phyloP scores from a whole-genome alignment of 495 filamentous ascomycete species.

The Usnea hakonensis region DNA sequence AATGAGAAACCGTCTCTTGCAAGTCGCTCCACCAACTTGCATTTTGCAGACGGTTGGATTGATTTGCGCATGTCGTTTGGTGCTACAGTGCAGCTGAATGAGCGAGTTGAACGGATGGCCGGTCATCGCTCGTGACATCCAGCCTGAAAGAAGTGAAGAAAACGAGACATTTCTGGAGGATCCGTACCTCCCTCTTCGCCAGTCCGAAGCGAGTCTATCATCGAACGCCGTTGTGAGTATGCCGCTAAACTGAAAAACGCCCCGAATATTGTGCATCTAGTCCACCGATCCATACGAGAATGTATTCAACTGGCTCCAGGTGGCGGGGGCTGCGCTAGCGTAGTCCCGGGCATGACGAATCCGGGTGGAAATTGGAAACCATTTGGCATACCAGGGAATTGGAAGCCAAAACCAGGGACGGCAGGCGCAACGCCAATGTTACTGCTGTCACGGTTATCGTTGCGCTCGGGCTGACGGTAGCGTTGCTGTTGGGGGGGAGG shows the following conservation, averaged over 20 bases:
- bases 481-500: slow-evolving; percentile 30
- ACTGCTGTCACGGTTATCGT: slow-evolving; percentile 37
- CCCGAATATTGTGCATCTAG: background rate
- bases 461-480: slow-evolving; percentile 37
- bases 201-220: background rate
- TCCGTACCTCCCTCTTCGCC: background rate
- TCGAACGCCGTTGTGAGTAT: slow-evolving; percentile 6
- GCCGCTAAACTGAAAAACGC: background rate
- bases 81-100: background rate
- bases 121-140: background rate
- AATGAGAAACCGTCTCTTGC: background rate
- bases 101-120: background rate
- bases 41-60: background rate
- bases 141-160: background rate
- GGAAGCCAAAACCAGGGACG: slow-evolving; percentile 62
- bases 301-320: slow-evolving; percentile 28
- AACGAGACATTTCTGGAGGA: background rate
- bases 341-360: slow-evolving; percentile 47
- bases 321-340: slow-evolving; percentile 38
- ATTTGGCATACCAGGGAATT: slow-evolving; percentile 50
- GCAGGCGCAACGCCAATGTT: slow-evolving; percentile 52
- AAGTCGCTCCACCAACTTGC: background rate
- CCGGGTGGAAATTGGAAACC: slow-evolving; percentile 65
- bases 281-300: background rate
- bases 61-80: background rate